Conservation (phyloP, 306 rosid genomes). For the Inga leiocalycina region DNA sequence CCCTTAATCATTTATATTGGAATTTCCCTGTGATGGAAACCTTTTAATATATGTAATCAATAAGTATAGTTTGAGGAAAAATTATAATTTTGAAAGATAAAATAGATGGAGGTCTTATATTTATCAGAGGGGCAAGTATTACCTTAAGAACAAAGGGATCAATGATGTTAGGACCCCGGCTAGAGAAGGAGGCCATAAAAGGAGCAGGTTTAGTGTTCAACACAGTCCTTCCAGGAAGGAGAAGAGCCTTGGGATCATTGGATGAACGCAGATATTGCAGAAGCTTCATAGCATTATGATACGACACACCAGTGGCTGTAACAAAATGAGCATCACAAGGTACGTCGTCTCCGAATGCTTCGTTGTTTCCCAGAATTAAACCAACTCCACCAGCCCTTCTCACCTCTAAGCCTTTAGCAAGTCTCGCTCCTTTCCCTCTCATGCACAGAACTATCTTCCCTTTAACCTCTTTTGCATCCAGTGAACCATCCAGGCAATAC, state of each 20-base stretch:
- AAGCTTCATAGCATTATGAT: constrained; percentile 51
- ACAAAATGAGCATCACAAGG: constrained; percentile 72
- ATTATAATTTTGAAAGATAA: too few relatives aligned
- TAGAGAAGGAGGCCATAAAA: constrained; percentile 70
- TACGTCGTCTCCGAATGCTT: constrained; percentile 47
- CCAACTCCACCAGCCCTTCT: constrained; percentile 78
- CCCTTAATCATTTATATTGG: too few relatives aligned
- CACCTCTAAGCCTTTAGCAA: constrained; percentile 79
- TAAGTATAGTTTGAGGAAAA: too few relatives aligned
- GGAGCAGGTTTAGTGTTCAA: constrained; percentile 83
- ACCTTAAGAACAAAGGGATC: constrained; percentile 87
- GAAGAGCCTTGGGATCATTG: constrained; percentile 55
- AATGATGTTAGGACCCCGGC: constrained; percentile 85
- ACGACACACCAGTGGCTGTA: constrained; percentile 70
- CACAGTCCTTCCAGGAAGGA: constrained; percentile 66
- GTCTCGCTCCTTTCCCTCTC: constrained; percentile 71
- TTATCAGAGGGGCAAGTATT: too few relatives aligned
- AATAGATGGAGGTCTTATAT: too few relatives aligned
- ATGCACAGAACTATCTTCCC: constrained; percentile 86
- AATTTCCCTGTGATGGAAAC: too few relatives aligned
- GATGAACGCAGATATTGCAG: constrained; percentile 57
- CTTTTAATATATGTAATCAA: too few relatives aligned
- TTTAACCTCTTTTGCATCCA: constrained; percentile 53
- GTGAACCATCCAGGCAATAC: constrained; percentile 67
- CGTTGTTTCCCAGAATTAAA: constrained; percentile 61